Base-by-base conservation (phyloP, 2,329 filamentous ascomycete genomes). In the Trichoderma hamatum region DNA sequence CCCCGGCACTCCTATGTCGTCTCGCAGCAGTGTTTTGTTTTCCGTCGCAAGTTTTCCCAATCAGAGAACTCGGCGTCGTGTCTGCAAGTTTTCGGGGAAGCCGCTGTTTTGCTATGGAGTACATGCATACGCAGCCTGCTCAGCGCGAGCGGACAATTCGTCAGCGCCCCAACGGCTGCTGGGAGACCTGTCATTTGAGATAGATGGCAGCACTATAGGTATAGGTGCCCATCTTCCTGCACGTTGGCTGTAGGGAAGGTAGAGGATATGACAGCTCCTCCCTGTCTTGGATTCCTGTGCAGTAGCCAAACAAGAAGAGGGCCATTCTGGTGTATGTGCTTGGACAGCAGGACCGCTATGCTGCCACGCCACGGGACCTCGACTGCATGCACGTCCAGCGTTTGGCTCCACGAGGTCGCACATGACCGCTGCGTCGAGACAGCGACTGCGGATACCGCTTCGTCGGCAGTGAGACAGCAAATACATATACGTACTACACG, bases 331-430 rank as follows among this genome's bases (percentile, higher is more conserved):
- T 58, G 39, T 49, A 30, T 62, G 59, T 51, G 36, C 56, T 49
- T 51, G 39, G 19, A 49, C 63, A 58, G 63, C 52, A 58, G 56
- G 34, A 34, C 52, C 19, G 28, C 54, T 26, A 56, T 62, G 39
- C 51, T 66, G 67, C 52, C 67, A 66, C 67, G 43, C 74, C 76
- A 77, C 76, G 75, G 74, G 76, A 77, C 76, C 74, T 74, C 69
- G 71, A 69, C 74, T 73, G 71, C 72, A 77, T 77, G 76, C 75
- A 77, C 71, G 73, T 71, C 71, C 74, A 72, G 72, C 73, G 43
- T 67, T 60, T 32, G 56, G 32, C 65, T 61, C 56, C 65, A 67
- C 65, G 55, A 67, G 39, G 36, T 26, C 65, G 21, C 55, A 49
- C 65, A 67, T 67, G 55, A 67, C 65, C 55, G 64, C 19, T 46